Evolutionary conservation across 2,329 filamentous ascomycete species (phyloP).

Genomic region (Chaetomiaceae sp.): DNA sequence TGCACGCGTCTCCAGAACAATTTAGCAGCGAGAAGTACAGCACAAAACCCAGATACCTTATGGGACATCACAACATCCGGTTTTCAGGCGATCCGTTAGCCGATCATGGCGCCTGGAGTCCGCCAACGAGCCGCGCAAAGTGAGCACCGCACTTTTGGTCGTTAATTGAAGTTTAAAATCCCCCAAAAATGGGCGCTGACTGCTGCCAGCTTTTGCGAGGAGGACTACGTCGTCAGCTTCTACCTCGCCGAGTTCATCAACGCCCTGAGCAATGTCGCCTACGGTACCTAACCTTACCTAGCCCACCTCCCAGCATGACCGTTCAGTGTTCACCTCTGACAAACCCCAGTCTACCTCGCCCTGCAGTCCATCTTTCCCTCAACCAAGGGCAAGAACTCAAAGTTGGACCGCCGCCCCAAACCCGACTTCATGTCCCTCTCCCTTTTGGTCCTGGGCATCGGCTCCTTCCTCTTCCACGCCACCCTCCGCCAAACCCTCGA

Average conservation of each 20-base stretch:
- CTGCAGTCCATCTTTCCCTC: conserved; percentile 38
- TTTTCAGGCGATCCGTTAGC: conserved; percentile 28
- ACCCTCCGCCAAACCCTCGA: conserved; percentile 40
- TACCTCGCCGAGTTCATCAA: conserved; percentile 53
- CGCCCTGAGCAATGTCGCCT: conserved; percentile 47
- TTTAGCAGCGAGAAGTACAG: too few species aligned
- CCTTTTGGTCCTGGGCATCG: conserved; percentile 39
- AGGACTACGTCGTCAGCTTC: conserved; percentile 50
- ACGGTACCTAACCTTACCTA: conserved; percentile 32
- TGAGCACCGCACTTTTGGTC: conserved; percentile 15
- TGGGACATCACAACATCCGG: conserved; percentile 31
- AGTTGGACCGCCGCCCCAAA: conserved; percentile 30
- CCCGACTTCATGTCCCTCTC: conserved; percentile 40
- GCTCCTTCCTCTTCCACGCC: conserved; percentile 43
- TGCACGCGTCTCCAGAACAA: too few species aligned
- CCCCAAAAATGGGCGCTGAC: not conserved
- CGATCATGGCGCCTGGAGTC: conserved; percentile 27
- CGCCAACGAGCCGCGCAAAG: conserved; percentile 32
- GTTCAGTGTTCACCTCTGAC: not conserved
- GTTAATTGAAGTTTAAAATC: not conserved
- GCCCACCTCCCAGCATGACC: too few species aligned
- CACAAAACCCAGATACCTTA: too few species aligned
- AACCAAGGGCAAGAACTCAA: too few species aligned
- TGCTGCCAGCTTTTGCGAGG: conserved; percentile 31
- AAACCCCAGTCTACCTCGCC: conserved; percentile 38